Conservation (phyloP, 179 eudicot genomes). For the Silene vulgaris region DNA sequence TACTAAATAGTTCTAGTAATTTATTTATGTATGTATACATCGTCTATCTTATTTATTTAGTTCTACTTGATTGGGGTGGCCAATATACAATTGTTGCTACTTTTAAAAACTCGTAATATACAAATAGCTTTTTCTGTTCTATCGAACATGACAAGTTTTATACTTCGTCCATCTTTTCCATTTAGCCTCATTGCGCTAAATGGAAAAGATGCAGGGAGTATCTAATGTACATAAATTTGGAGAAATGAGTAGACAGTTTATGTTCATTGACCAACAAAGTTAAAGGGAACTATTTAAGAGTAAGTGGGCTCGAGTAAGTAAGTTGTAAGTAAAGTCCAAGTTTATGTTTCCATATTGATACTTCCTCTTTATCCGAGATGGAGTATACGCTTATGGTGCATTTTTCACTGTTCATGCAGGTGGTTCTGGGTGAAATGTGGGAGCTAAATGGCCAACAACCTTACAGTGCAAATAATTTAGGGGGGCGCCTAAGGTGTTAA, state of each 20-base stretch:
- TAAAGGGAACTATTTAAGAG: too few species aligned
- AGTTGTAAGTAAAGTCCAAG: too few species aligned
- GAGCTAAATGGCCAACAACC: slow-evolving; percentile 33
- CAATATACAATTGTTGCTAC: neutral
- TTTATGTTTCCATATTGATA: too few species aligned
- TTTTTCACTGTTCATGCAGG: slow-evolving; percentile 36
- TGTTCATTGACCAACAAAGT: too few species aligned
- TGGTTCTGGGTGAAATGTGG: slow-evolving; percentile 82
- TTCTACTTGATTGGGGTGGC: neutral
- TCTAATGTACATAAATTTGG: too few species aligned
- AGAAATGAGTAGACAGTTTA: too few species aligned
- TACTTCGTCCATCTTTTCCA: too few species aligned
- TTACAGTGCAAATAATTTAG: slow-evolving; percentile 56
- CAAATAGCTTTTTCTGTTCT: neutral
- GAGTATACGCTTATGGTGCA: neutral
- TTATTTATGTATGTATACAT: neutral
- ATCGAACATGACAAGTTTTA: too few species aligned
- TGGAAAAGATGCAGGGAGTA: too few species aligned
- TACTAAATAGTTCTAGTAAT: neutral
- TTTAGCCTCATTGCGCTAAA: too few species aligned
- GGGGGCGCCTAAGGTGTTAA: slow-evolving; percentile 67
- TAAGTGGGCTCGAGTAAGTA: too few species aligned
- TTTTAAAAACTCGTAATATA: neutral
- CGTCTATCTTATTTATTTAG: neutral
- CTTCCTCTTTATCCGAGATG: neutral